A percentile compares a stretch with the other conserved stretches of the same genome.
Evolutionary conservation across 345 rosid species (phyloP).

Genomic region (rapeseed (Brassica napus)): Da-Ae NC_063447.1:55937001-55937500

Average conservation of each 20-base stretch:
- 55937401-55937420: slow-evolving; percentile 30
- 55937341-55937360: slow-evolving; percentile 30
- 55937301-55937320: background rate
- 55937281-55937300: slow-evolving; percentile 20
- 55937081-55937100: background rate
- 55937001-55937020: background rate
- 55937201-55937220: background rate
- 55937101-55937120: background rate
- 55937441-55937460: slow-evolving; percentile 14
- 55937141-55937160: background rate
- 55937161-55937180: background rate
- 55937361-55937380: slow-evolving; percentile 18
- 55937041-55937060: background rate
- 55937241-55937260: slow-evolving; percentile 1
- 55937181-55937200: background rate
- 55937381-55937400: slow-evolving; percentile 37
- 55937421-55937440: slow-evolving; percentile 32
- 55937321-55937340: slow-evolving; percentile 8
- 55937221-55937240: background rate
- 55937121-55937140: slow-evolving; percentile 1
- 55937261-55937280: slow-evolving; percentile 16
- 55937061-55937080: background rate
- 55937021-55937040: background rate
- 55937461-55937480: slow-evolving; percentile 29
- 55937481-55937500: slow-evolving; percentile 40